These are phyloP conservation scores for Penicillium freii DNA, from an alignment of 2,329 filamentous ascomycete species.

Conservation along the genomic window DNA sequence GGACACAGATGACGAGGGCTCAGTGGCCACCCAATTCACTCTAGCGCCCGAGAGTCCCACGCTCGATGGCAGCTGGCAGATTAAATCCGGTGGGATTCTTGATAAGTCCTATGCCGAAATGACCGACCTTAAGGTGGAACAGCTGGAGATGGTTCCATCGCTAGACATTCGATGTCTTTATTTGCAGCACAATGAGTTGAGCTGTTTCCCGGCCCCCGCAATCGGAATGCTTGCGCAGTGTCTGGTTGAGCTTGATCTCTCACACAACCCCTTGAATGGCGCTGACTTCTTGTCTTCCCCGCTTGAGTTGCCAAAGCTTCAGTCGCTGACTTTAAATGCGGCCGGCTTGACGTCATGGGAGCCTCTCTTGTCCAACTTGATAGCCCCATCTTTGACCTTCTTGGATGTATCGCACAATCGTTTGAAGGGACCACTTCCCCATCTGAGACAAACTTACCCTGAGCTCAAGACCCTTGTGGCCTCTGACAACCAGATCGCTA, in stretches of 20 bases:
- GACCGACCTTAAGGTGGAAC: conserved; percentile 53
- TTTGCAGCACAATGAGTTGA: conserved; percentile 75
- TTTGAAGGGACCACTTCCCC: conserved; percentile 65
- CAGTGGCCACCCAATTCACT: conserved; percentile 42
- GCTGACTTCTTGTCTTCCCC: conserved; percentile 64
- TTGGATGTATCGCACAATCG: conserved; percentile 82
- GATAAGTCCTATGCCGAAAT: conserved; percentile 68
- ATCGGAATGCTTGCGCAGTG: conserved; percentile 69
- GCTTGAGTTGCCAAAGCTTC: conserved; percentile 69
- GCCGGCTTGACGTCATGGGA: conserved; percentile 72
- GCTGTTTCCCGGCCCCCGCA: conserved; percentile 63
- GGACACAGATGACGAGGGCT: conserved; percentile 41
- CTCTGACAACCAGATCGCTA: conserved; percentile 74
- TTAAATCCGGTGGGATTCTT: conserved; percentile 51
- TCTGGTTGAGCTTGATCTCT: conserved; percentile 69
- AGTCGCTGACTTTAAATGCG: conserved; percentile 71
- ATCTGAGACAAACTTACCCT: conserved; percentile 66
- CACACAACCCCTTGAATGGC: conserved; percentile 69
- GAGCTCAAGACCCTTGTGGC: conserved; percentile 68
- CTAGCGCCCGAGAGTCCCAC: conserved; percentile 46
- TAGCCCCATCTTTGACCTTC: conserved; percentile 71
- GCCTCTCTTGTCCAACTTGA: conserved; percentile 63
- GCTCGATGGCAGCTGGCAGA: conserved; percentile 34
- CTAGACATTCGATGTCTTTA: conserved; percentile 58
- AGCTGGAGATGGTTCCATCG: conserved; percentile 45